Base-by-base conservation (phyloP, 2,329 filamentous ascomycete species). In the Drechslerella stenobrocha region DNA sequence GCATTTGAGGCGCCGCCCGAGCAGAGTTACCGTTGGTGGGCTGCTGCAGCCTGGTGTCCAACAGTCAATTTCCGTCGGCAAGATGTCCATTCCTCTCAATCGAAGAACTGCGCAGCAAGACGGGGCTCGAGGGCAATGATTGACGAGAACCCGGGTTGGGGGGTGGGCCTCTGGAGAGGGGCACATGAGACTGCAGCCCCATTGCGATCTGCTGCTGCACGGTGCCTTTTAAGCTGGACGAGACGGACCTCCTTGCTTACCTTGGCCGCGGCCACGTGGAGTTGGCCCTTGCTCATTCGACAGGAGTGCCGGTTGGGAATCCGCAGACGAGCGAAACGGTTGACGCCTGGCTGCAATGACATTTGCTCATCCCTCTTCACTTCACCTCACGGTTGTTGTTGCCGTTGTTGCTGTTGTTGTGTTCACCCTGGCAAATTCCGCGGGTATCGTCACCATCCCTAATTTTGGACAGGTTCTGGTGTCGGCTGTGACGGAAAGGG, bases 401-500 rank as follows among this genome's bases (percentile, higher is more conserved):
- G n/a, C n/a, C n/a, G n/a, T n/a, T n/a, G n/a, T n/a, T n/a, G n/a
- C n/a, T n/a, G n/a, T n/a, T n/a, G n/a, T n/a, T n/a, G n/a, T 18
- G 15, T 42, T 42, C 37, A 42, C 37, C 37, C 37, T 20, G 37
- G 37, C 37, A 18, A 20, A 42, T 56, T 47, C 45, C 45, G 15
- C 35, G 34, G 18, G 4, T 15, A 22, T 30, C 42, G 24, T 53
- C 45, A 26, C 53, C 24, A 61, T 42, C 32, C 9, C 50, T 52
- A 48, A 53, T 61, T 57, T 57, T 47, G 37, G 45, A 47, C 26
- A 22, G 18, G 26, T 50, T 42, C 50, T 53, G 58, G 55, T 37
- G 18, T 46, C 51, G 58, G 42, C 40, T 56, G 51, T 24, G 45
- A 64, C 52, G 59, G 52, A 64, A 35, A 50, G 44, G 59, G 45